Percentiles rank a stretch among this genome's conserved stretches.
phyloP scores from a whole-genome alignment of 192 early-diverging fungal species.

The Umbelopsis isabellina region DNA sequence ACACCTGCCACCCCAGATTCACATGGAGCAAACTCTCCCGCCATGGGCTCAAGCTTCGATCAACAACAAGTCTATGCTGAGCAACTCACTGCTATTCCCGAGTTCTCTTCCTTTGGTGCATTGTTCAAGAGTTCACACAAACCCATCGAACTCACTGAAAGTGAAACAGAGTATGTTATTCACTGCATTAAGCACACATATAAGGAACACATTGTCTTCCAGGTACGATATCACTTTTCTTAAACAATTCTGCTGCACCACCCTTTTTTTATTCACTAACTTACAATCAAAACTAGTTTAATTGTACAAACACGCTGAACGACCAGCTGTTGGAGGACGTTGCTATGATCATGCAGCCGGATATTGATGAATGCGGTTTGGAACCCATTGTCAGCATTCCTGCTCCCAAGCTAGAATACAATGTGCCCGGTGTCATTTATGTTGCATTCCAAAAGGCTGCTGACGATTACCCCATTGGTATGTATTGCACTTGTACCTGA shows the following conservation, averaged over 20 bases:
- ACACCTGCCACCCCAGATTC: slow-evolving; percentile 18
- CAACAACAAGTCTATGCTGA: slow-evolving; percentile 77
- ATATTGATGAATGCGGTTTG: slow-evolving; percentile 61
- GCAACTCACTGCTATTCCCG: slow-evolving; percentile 78
- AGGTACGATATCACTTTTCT: slow-evolving; percentile 56
- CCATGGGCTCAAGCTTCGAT: slow-evolving; percentile 47
- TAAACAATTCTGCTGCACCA: neutral
- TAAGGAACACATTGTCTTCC: slow-evolving; percentile 87
- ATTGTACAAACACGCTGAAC: slow-evolving; percentile 92
- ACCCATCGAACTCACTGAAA: slow-evolving; percentile 85
- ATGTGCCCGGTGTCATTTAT: slow-evolving; percentile 79
- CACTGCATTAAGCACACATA: slow-evolving; percentile 94
- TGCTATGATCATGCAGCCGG: slow-evolving; percentile 76
- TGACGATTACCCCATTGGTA: slow-evolving; percentile 62
- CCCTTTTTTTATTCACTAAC: neutral
- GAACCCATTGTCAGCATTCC: slow-evolving; percentile 74
- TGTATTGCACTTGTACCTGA: neutral
- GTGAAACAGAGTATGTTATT: slow-evolving; percentile 96
- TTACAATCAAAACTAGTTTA: slow-evolving; percentile 60
- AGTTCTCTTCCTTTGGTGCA: slow-evolving; percentile 81
- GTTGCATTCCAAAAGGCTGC: slow-evolving; percentile 81
- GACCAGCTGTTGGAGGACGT: slow-evolving; percentile 93
- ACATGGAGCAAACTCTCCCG: slow-evolving; percentile 28
- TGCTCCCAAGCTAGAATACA: slow-evolving; percentile 73
- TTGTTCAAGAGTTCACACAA: slow-evolving; percentile 84